A percentile compares a stretch with the other conserved stretches of the same genome.
phyloP scores from a whole-genome alignment of 805 yeast genomes.

The Saccharomyces eubayanus region DNA sequence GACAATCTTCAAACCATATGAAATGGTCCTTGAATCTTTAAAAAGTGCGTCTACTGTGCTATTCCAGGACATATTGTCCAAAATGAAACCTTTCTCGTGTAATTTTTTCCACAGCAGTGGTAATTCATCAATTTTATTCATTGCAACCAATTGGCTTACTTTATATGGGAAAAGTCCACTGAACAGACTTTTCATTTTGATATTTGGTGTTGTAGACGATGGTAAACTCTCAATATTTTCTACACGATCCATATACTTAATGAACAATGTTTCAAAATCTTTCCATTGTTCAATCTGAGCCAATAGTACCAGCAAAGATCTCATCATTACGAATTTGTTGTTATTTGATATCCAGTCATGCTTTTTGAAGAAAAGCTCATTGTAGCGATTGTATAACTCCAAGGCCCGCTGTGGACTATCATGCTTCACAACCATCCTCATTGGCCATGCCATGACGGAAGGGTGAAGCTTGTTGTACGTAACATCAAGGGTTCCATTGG shows the following conservation, averaged over 20 bases:
- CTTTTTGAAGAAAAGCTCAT: slow-evolving; percentile 21
- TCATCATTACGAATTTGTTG: slow-evolving; percentile 24
- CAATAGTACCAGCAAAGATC: slow-evolving; percentile 27
- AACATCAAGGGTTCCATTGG: slow-evolving; percentile 15
- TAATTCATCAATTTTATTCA: slow-evolving; percentile 10
- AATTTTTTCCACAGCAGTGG: slow-evolving; percentile 17
- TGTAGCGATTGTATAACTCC: slow-evolving; percentile 28
- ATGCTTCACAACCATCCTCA: slow-evolving; percentile 25
- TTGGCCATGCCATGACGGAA: slow-evolving; percentile 31
- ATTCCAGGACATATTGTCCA: slow-evolving; percentile 30
- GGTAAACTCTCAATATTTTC: slow-evolving; percentile 15
- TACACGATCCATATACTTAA: slow-evolving; percentile 14
- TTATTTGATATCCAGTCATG: slow-evolving; percentile 17
- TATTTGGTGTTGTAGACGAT: slow-evolving; percentile 17
- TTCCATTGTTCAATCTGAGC: slow-evolving; percentile 30
- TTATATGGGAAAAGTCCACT: slow-evolving; percentile 21
- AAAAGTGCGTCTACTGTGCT: slow-evolving; percentile 25
- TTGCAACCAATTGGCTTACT: slow-evolving; percentile 14
- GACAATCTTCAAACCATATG: slow-evolving; percentile 23
- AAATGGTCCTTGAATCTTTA: slow-evolving; percentile 22
- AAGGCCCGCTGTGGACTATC: slow-evolving; percentile 29
- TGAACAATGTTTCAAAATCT: slow-evolving; percentile 18
- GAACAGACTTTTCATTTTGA: slow-evolving; percentile 12
- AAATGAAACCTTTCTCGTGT: slow-evolving; percentile 19
- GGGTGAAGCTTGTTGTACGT: slow-evolving; percentile 27